Percentiles rank a stretch among this genome's conserved stretches.
These are phyloP conservation scores for Trichoderma virens DNA, from an alignment of 495 filamentous ascomycete genomes.

Conservation along the genomic window DNA sequence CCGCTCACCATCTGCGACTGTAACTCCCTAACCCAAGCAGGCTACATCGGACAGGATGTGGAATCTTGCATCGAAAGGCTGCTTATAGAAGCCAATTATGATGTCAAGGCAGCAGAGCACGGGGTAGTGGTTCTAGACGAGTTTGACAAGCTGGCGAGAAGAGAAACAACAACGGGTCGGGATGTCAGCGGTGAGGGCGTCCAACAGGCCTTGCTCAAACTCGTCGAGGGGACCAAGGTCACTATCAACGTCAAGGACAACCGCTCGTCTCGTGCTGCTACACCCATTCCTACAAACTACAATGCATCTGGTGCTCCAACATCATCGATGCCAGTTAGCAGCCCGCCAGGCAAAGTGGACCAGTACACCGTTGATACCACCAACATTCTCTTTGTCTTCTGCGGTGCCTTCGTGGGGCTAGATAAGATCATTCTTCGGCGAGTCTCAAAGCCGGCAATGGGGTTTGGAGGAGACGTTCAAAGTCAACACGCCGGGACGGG, in stretches of 20 bases:
- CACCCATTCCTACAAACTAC: slow-evolving; percentile 30
- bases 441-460: slow-evolving; percentile 80
- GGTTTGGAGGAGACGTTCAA: slow-evolving; percentile 74
- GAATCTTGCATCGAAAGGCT: slow-evolving; percentile 88
- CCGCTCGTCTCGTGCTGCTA: slow-evolving; percentile 44
- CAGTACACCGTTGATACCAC: slow-evolving; percentile 86
- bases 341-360: slow-evolving; percentile 59
- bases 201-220: slow-evolving; percentile 90
- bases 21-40: slow-evolving; percentile 93
- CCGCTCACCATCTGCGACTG: slow-evolving; percentile 98
- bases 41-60: slow-evolving; percentile 94
- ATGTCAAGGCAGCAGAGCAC: slow-evolving; percentile 74
- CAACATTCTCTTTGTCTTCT: slow-evolving; percentile 94
- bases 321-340: slow-evolving; percentile 24
- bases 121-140: slow-evolving; percentile 96
- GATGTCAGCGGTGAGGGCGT: slow-evolving; percentile 92
- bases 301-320: slow-evolving; percentile 22
- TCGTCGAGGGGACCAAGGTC: slow-evolving; percentile 91
- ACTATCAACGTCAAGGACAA: slow-evolving; percentile 83
- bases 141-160: slow-evolving; percentile 83
- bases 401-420: slow-evolving; percentile 89
- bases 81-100: slow-evolving; percentile 83
- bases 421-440: slow-evolving; percentile 82
- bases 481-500: slow-evolving; percentile 21
- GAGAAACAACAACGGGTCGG: slow-evolving; percentile 47